These are phyloP conservation scores for Trichoderma orchidacearum DNA, from an alignment of 495 filamentous ascomycete species.

Conservation along the genomic window DNA sequence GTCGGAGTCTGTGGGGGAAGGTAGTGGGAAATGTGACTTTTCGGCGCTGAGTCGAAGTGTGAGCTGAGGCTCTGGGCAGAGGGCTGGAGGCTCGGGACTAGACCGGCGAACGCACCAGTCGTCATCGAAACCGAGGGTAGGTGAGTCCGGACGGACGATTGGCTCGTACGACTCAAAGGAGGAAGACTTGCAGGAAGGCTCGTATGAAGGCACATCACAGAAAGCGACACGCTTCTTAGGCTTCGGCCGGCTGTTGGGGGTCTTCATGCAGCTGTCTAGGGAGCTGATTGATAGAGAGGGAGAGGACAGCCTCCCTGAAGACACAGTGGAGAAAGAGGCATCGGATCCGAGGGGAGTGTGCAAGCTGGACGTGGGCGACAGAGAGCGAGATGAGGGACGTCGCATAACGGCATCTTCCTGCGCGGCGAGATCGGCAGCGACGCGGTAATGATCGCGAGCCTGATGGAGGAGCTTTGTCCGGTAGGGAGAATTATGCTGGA, in stretches of 20 bases:
- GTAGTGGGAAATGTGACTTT: background rate
- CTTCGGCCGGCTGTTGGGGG: background rate
- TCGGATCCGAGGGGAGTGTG: conserved; percentile 30
- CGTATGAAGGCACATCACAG: conserved; percentile 10
- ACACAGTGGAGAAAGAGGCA: conserved; percentile 27
- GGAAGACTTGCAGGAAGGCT: conserved; percentile 5
- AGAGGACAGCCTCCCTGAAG: conserved; percentile 25
- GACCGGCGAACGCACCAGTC: conserved; percentile 6
- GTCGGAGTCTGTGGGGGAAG: background rate
- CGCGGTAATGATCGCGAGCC: conserved; percentile 31
- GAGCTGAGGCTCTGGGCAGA: conserved; percentile 3
- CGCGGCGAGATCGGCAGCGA: conserved; percentile 23
- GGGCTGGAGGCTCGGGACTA: conserved; percentile 1
- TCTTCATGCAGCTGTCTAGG: conserved; percentile 15
- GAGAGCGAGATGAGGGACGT: conserved; percentile 18
- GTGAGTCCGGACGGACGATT: conserved; percentile 30
- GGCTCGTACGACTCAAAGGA: conserved; percentile 21
- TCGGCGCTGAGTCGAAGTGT: background rate
- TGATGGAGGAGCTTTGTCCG: conserved; percentile 31
- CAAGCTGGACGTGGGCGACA: conserved; percentile 23
- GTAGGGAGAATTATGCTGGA: conserved; percentile 25
- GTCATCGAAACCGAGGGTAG: conserved; percentile 29
- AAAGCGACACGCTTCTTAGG: conserved; percentile 41
- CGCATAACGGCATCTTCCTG: conserved; percentile 20
- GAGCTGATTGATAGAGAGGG: conserved; percentile 29